Evolutionary conservation across 768 basidiomycete genomes (phyloP).

Genomic region (Mycena latifolia): DNA sequence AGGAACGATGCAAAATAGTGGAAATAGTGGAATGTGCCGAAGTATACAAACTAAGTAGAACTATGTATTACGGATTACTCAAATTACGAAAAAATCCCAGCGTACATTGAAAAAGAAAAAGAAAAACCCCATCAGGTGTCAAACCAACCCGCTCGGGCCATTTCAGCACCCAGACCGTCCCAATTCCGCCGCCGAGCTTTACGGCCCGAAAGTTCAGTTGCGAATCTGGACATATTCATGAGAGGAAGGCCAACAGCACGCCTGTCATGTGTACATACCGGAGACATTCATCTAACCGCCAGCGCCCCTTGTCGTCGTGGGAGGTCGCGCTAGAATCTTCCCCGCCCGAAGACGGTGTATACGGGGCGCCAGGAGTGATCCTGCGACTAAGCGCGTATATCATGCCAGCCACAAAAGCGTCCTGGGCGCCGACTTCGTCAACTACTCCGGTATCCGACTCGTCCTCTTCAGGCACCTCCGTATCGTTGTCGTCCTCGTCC

Average conservation of each 20-base stretch:
- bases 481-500: constrained; percentile 67
- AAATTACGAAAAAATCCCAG: no score
- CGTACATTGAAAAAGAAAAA: not conserved
- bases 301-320: constrained; percentile 64
- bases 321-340: constrained; percentile 46
- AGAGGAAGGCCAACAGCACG: not conserved
- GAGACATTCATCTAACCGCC: constrained; percentile 88
- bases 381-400: constrained; percentile 83
- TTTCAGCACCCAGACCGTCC: constrained; percentile 80
- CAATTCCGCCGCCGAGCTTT: constrained; percentile 74
- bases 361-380: constrained; percentile 82
- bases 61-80: no score
- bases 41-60: no score
- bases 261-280: constrained; percentile 56
- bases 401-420: constrained; percentile 91
- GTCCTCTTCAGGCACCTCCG: constrained; percentile 61
- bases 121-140: constrained; percentile 56
- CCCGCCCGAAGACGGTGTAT: constrained; percentile 67
- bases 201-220: constrained; percentile 84
- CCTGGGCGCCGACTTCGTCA: constrained; percentile 84
- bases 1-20: no score
- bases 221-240: constrained; percentile 65
- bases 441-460: constrained; percentile 58
- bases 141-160: constrained; percentile 84
- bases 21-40: no score